Percentiles rank a stretch among this genome's conserved stretches.
Evolutionary conservation across 2,329 filamentous ascomycete genomes (phyloP).

Genomic region (Exophiala xenobiotica): DNA sequence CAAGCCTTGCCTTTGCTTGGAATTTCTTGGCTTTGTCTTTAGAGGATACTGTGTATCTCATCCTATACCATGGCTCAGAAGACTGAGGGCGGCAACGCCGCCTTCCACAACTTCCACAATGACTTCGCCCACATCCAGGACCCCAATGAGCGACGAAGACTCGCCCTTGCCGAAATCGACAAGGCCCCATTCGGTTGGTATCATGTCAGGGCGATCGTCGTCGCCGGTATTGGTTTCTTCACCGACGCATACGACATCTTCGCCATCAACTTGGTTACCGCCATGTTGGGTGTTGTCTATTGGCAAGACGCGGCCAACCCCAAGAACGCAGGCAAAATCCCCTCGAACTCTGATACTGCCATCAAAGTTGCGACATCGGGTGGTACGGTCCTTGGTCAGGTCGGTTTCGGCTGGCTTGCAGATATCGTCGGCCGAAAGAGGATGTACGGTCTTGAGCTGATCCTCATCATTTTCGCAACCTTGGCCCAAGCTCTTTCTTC

Average conservation of each 20-base stretch:
- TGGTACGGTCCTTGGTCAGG: conserved; percentile 79
- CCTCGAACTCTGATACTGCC: conserved; percentile 68
- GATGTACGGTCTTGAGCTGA: conserved; percentile 81
- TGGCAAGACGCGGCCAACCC: conserved; percentile 55
- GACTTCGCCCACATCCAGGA: conserved; percentile 65
- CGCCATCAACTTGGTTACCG: conserved; percentile 68
- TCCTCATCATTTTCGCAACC: conserved; percentile 77
- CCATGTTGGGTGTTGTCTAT: conserved; percentile 78
- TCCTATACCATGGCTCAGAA: conserved; percentile 21
- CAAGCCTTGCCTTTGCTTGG: conserved; percentile 10
- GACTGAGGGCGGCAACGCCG: conserved; percentile 41
- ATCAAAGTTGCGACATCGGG: conserved; percentile 84
- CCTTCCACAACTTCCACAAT: conserved; percentile 76
- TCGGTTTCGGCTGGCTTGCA: conserved; percentile 75
- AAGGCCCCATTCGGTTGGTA: conserved; percentile 59
- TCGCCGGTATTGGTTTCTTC: conserved; percentile 85
- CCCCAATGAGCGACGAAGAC: conserved; percentile 73
- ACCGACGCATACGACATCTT: conserved; percentile 86
- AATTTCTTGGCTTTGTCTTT: conserved; percentile 9
- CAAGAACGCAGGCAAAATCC: conserved; percentile 53
- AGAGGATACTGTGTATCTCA: not conserved
- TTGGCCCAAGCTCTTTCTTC: conserved; percentile 69
- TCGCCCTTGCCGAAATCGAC: conserved; percentile 67
- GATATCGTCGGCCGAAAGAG: conserved; percentile 75
- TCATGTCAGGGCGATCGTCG: conserved; percentile 72